Evolutionary conservation across 2,329 filamentous ascomycete species (phyloP).

Genomic region (Epicoccum nigrum): DNA sequence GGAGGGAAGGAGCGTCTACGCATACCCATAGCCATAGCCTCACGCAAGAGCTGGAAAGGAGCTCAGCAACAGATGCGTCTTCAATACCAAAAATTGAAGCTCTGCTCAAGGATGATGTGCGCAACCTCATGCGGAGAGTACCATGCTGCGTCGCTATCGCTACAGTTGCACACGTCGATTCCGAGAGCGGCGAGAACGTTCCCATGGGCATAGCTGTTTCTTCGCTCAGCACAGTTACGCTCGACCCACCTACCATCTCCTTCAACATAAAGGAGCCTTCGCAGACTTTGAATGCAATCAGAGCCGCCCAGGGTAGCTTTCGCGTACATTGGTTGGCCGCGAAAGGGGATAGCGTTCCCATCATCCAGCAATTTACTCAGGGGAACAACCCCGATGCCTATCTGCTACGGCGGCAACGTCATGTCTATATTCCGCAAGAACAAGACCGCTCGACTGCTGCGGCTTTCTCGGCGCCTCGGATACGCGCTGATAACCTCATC

Average conservation of each 20-base stretch:
- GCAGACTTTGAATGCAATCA: conserved; percentile 62
- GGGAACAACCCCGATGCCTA: conserved; percentile 37
- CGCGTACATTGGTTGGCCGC: conserved; percentile 58
- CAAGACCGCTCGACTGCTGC: conserved; percentile 1
- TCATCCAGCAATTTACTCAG: conserved; percentile 39
- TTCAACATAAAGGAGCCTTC: conserved; percentile 67
- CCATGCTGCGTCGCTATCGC: conserved; percentile 64
- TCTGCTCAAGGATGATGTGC: conserved; percentile 23
- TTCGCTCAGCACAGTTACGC: conserved; percentile 65
- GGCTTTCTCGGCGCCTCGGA: conserved; percentile 23
- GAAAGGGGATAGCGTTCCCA: conserved; percentile 32
- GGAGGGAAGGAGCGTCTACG: not conserved
- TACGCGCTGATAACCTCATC: conserved; percentile 24
- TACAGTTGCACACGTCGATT: conserved; percentile 45
- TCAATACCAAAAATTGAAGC: not conserved
- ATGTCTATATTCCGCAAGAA: conserved; percentile 16
- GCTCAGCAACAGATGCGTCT: not conserved
- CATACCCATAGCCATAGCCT: not conserved
- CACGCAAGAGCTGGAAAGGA: not conserved
- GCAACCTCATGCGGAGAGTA: conserved; percentile 59
- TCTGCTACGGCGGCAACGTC: conserved; percentile 18
- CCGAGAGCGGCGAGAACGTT: conserved; percentile 17
- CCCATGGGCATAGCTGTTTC: conserved; percentile 62
- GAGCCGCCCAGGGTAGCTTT: conserved; percentile 49
- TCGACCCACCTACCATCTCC: conserved; percentile 64